Percentiles rank a stretch among this genome's conserved stretches.
Conservation (phyloP, 1,284 basidiomycete species). For the Pseudomicrostroma phylloplanum region DNA sequence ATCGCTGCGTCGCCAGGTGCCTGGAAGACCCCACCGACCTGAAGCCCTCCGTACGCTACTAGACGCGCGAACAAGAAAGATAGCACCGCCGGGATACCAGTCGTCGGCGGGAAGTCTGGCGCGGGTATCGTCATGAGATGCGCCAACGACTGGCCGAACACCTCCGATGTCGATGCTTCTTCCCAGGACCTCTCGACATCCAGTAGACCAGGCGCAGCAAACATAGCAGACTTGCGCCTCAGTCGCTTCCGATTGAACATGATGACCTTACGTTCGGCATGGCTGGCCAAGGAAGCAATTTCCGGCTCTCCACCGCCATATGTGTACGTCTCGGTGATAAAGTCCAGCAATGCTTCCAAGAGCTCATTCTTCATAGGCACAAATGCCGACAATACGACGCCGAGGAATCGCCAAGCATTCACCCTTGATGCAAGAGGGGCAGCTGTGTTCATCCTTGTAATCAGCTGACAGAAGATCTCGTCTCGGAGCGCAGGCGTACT, state of each 20-base stretch:
- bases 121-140: slow-evolving; percentile 74
- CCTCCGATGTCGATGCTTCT: slow-evolving; percentile 83
- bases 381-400: slow-evolving; percentile 77
- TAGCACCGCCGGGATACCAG: background rate
- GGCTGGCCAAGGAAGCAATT: slow-evolving; percentile 1
- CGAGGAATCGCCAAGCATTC: slow-evolving; percentile 83
- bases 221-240: background rate
- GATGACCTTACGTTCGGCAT: background rate
- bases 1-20: background rate
- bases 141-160: slow-evolving; percentile 80
- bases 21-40: background rate
- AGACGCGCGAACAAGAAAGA: background rate
- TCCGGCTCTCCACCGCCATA: background rate
- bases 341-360: slow-evolving; percentile 69
- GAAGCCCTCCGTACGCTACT: background rate
- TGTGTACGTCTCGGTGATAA: slow-evolving; percentile 58
- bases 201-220: background rate
- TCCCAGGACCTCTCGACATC: slow-evolving; percentile 9
- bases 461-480: slow-evolving; percentile 81
- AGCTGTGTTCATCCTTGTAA: slow-evolving; percentile 81
- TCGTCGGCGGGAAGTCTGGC: slow-evolving; percentile 63
- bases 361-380: slow-evolving; percentile 78
- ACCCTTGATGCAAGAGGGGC: slow-evolving; percentile 73
- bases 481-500: slow-evolving; percentile 71
- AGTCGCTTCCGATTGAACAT: background rate